These are phyloP conservation scores for Herpetomonas muscarum DNA, from an alignment of 208 protist species.

Conservation along the genomic window DNA sequence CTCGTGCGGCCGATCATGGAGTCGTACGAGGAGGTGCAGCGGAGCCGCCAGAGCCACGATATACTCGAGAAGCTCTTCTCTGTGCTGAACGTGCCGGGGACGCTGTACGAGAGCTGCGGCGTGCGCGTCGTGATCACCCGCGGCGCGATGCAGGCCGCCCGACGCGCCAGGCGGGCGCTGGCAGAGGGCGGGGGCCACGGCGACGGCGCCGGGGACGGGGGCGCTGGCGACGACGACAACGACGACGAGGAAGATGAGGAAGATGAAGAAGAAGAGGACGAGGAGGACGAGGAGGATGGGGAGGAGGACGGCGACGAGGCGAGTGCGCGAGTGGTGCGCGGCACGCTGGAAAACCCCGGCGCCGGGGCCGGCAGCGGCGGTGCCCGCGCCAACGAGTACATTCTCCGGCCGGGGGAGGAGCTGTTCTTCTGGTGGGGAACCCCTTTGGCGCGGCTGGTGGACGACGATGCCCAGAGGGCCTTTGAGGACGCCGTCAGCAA, in stretches of 20 bases:
- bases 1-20: constrained; percentile 59
- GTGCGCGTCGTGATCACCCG: constrained; percentile 43
- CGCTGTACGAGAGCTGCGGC: constrained; percentile 69
- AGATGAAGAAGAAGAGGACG: constrained; percentile 6
- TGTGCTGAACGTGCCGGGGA: constrained; percentile 63
- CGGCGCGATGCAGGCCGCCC: constrained; percentile 4
- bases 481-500: constrained; percentile 38
- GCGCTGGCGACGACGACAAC: not conserved
- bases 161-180: not conserved
- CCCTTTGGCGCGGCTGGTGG: constrained; percentile 47
- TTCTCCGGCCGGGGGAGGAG: constrained; percentile 51
- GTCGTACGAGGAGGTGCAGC: constrained; percentile 48
- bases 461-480: constrained; percentile 28
- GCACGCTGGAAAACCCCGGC: constrained; percentile 32
- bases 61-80: constrained; percentile 72
- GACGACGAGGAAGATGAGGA: constrained; percentile 11
- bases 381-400: constrained; percentile 19
- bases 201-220: not conserved
- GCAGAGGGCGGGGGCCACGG: not conserved
- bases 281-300: constrained; percentile 10
- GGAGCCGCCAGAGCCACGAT: constrained; percentile 43
- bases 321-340: constrained; percentile 10
- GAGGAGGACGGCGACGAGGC: constrained; percentile 8
- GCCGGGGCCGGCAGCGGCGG: constrained; percentile 9
- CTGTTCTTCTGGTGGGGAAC: constrained; percentile 68